Evolutionary conservation across 768 basidiomycete genomes (phyloP).

Genomic region (Boletus subparvulus): DNA sequence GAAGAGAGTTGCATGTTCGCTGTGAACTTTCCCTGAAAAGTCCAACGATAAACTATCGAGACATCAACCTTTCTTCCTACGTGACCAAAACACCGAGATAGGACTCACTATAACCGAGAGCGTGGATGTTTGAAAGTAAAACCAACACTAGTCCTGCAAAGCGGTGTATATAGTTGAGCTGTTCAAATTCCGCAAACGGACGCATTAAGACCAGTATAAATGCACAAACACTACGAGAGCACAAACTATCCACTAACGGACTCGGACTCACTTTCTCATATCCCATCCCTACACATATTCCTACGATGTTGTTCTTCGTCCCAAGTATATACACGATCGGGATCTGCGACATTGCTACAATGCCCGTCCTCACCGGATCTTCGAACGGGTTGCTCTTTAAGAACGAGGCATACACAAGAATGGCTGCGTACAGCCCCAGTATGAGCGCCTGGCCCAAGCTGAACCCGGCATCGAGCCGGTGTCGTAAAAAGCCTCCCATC

Average conservation of each 20-base stretch:
- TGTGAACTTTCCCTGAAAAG: conserved; percentile 19
- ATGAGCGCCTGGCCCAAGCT: conserved; percentile 40
- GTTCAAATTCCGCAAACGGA: not conserved
- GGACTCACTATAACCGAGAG: conserved; percentile 39
- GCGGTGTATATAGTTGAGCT: conserved; percentile 59
- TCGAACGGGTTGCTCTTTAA: conserved; percentile 35
- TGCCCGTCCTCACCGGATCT: conserved; percentile 34
- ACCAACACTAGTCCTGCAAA: conserved; percentile 45
- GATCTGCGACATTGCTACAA: conserved; percentile 44
- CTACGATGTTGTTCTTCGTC: conserved; percentile 49
- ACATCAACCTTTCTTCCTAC: not conserved
- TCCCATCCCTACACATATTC: conserved; percentile 41
- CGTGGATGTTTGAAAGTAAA: conserved; percentile 43
- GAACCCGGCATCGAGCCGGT: conserved; percentile 36
- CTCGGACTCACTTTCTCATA: conserved; percentile 45
- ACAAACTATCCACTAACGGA: not conserved
- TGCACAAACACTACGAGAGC: not conserved
- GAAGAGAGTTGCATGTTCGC: conserved; percentile 6
- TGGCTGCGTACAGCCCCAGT: conserved; percentile 34
- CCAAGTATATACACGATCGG: conserved; percentile 45
- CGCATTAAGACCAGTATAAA: not conserved
- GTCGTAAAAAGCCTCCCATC: conserved; percentile 32
- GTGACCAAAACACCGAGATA: not conserved
- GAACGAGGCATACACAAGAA: conserved; percentile 40
- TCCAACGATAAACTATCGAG: conserved; percentile 30